Percentiles rank a stretch among this genome's conserved stretches.
These are phyloP conservation scores for Tulasnella sp. DNA, from an alignment of 768 basidiomycete genomes.

Conservation along the genomic window DNA sequence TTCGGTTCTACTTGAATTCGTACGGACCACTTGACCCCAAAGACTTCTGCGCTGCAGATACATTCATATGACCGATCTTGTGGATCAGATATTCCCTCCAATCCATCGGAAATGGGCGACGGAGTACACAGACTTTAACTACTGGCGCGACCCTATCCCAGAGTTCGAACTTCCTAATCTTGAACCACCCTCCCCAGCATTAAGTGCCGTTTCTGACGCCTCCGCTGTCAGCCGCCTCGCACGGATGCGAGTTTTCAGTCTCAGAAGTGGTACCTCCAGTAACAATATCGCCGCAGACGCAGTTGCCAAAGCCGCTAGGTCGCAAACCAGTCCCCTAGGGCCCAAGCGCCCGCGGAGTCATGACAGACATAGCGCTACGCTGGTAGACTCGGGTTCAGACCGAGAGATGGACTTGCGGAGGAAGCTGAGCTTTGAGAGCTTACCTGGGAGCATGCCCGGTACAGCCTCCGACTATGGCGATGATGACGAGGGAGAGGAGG, in stretches of 20 bases:
- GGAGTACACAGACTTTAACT: slow-evolving; percentile 96
- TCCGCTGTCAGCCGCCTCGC: slow-evolving; percentile 33
- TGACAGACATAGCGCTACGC: slow-evolving; percentile 15
- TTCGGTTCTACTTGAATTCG: not conserved
- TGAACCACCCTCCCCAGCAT: slow-evolving; percentile 75
- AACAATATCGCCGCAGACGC: slow-evolving; percentile 26
- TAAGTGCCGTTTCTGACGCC: slow-evolving; percentile 87
- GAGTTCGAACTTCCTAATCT: slow-evolving; percentile 72
- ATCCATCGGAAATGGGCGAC: slow-evolving; percentile 80
- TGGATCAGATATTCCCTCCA: slow-evolving; percentile 98
- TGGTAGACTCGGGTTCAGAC: slow-evolving; percentile 20
- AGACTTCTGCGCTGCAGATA: slow-evolving; percentile 41
- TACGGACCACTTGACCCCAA: not conserved
- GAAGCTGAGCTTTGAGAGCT: slow-evolving; percentile 58
- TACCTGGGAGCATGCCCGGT: slow-evolving; percentile 66
- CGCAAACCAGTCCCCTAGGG: slow-evolving; percentile 2
- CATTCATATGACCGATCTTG: slow-evolving; percentile 98
- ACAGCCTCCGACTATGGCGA: slow-evolving; percentile 26
- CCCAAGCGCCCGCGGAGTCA: not conserved
- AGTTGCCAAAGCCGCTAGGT: slow-evolving; percentile 19
- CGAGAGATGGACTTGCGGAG: slow-evolving; percentile 27
- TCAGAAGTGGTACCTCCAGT: not conserved
- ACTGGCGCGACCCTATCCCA: slow-evolving; percentile 74
- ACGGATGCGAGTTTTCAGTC: slow-evolving; percentile 13
- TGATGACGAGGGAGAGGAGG: slow-evolving; percentile 27